A percentile compares a stretch with the other conserved stretches of the same genome.
These are phyloP conservation scores for Beauveria asiatica DNA, from an alignment of 2,329 filamentous ascomycete genomes.

Conservation along the genomic window DNA sequence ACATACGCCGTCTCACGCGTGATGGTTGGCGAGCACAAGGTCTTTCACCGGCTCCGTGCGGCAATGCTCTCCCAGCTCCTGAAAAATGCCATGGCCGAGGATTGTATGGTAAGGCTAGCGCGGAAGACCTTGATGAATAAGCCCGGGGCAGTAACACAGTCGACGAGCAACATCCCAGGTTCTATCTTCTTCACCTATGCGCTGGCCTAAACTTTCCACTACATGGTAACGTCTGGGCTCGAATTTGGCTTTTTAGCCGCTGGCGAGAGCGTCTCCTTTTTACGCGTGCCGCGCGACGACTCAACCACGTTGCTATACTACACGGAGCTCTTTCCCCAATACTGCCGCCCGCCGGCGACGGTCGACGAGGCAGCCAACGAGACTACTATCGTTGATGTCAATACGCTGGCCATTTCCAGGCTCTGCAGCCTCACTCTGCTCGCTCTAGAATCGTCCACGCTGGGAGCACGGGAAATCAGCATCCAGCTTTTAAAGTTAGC, in stretches of 20 bases:
- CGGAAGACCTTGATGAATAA: background rate
- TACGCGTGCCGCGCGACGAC: background rate
- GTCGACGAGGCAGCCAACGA: background rate
- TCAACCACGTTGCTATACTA: background rate
- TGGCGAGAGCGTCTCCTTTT: background rate
- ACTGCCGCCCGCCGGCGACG: background rate
- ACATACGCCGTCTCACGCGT: background rate
- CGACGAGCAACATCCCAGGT: background rate
- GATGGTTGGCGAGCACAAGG: background rate
- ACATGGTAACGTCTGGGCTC: background rate
- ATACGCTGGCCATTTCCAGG: background rate
- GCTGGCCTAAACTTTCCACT: background rate
- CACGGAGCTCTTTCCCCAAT: background rate
- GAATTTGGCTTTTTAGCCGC: background rate
- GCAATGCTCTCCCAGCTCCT: background rate
- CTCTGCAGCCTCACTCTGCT: background rate
- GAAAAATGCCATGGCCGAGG: background rate
- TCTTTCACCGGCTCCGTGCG: background rate
- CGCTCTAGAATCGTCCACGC: background rate
- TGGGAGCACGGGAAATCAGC: background rate
- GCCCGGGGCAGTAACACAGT: background rate
- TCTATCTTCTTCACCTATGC: background rate
- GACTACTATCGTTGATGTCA: background rate
- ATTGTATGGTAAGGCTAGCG: background rate
- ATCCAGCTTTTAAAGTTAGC: background rate